phyloP scores from a whole-genome alignment of 2,329 filamentous ascomycete species.

The Xylariaceae sp. region DNA sequence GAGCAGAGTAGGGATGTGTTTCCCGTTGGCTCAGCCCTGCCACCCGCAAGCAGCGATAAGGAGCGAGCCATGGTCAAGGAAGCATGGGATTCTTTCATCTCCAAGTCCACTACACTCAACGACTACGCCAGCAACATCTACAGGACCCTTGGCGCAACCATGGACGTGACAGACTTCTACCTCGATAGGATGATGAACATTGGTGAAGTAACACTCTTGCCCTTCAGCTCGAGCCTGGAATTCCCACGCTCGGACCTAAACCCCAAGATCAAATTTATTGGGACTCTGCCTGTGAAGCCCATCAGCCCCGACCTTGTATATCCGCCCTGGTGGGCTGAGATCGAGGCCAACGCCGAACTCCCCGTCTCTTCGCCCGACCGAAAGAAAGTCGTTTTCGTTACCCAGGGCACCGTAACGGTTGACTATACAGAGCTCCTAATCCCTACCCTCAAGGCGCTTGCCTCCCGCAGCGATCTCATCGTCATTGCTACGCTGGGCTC shows the following conservation, averaged over 20 bases:
- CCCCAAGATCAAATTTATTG: conserved; percentile 49
- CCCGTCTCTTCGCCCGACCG: conserved; percentile 25
- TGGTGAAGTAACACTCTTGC: too few species aligned
- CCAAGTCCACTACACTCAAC: too few species aligned
- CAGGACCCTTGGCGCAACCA: too few species aligned
- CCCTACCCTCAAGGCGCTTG: conserved; percentile 52
- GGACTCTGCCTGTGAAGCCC: conserved; percentile 46
- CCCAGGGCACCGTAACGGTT: conserved; percentile 53
- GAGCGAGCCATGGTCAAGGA: too few species aligned
- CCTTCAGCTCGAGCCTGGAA: too few species aligned
- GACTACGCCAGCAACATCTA: too few species aligned
- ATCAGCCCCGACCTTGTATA: conserved; percentile 39
- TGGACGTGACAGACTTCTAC: too few species aligned
- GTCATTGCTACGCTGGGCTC: conserved; percentile 44
- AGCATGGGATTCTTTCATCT: too few species aligned
- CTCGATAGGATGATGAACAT: too few species aligned
- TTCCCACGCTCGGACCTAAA: conserved; percentile 47
- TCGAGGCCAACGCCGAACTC: conserved; percentile 46
- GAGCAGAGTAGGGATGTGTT: too few species aligned
- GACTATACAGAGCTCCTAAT: conserved; percentile 50
- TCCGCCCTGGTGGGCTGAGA: conserved; percentile 51
- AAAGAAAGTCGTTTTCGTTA: conserved; percentile 52
- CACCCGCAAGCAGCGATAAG: too few species aligned
- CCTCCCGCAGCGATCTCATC: conserved; percentile 47
- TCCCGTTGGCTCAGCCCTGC: too few species aligned